Evolutionary conservation across 176 grass and related monocot species (phyloP).

Genomic region (Zoysia pacifica): DNA sequence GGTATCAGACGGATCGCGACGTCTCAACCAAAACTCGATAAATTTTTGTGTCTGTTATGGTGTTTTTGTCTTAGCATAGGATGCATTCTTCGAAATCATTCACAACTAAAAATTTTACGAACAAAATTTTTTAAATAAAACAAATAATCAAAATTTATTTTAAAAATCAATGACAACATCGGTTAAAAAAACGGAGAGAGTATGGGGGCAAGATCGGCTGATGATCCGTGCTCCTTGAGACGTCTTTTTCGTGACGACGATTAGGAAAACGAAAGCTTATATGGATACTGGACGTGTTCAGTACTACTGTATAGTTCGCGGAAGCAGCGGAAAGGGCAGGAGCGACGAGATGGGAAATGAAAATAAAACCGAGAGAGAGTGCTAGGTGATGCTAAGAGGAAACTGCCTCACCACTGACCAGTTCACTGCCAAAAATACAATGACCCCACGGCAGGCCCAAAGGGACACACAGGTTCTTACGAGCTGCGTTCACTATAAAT

Average conservation of each 20-base stretch:
- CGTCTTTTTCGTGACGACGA: conserved; percentile 17
- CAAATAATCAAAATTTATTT: no score
- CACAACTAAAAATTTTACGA: no score
- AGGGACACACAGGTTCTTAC: not conserved
- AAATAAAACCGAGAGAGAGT: conserved; percentile 3
- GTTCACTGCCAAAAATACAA: conserved; percentile 27
- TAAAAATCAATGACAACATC: no score
- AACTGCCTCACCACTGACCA: conserved; percentile 9
- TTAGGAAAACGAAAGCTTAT: conserved; percentile 20
- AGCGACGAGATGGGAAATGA: not conserved
- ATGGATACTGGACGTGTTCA: not conserved
- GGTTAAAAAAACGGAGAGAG: no score
- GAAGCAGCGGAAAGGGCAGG: conserved; percentile 36
- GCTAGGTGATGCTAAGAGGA: conserved; percentile 40
- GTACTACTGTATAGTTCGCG: conserved; percentile 25
- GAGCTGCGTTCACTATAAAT: conserved; percentile 62
- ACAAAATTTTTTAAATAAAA: no score
- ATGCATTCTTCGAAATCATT: conserved; percentile 30
- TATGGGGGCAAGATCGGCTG: conserved; percentile 15
- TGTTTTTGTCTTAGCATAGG: not conserved
- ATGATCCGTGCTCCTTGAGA: conserved; percentile 19
- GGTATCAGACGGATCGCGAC: conserved; percentile 10
- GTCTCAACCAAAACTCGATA: conserved; percentile 1
- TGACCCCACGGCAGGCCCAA: not conserved
- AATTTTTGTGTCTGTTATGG: not conserved